A percentile compares a stretch with the other conserved stretches of the same genome.
Conservation (phyloP, 2,329 filamentous ascomycete genomes). For the Sclerotinia glacialis region DNA sequence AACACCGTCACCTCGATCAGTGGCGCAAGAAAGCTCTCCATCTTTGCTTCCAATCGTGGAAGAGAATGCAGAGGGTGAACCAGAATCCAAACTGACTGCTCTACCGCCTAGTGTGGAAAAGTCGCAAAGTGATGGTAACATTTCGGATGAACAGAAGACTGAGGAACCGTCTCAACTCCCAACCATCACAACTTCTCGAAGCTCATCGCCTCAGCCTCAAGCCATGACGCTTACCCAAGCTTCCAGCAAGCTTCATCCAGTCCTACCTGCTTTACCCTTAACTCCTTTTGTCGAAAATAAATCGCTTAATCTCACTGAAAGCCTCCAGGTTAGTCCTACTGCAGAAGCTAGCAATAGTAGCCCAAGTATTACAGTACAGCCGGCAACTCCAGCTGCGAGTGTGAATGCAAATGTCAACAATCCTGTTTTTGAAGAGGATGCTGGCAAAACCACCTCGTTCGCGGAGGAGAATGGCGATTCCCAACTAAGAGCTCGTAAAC, state of each 20-base stretch:
- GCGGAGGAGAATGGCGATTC: constrained; percentile 28
- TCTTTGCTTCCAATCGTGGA: constrained; percentile 33
- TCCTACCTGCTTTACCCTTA: constrained; percentile 1
- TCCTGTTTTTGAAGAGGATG: constrained; percentile 22
- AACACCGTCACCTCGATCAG: constrained; percentile 24
- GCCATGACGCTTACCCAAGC: background rate
- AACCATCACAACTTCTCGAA: background rate
- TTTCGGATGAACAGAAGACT: background rate
- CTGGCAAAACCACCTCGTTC: constrained; percentile 29
- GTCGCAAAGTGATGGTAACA: background rate
- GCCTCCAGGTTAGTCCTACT: constrained; percentile 11
- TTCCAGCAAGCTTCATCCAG: background rate
- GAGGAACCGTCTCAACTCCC: background rate
- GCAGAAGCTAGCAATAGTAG: constrained; percentile 17
- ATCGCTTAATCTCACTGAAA: constrained; percentile 23
- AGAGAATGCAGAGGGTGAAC: constrained; percentile 29
- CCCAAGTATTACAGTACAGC: constrained; percentile 30
- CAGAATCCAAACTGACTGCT: constrained; percentile 16
- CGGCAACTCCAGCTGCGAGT: constrained; percentile 30
- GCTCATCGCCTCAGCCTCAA: background rate
- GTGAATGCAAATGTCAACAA: constrained; percentile 8
- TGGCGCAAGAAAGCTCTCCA: constrained; percentile 28
- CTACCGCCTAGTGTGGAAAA: constrained; percentile 16
- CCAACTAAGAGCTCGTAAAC: constrained; percentile 32
- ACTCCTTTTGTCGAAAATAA: constrained; percentile 28